Base-by-base conservation (phyloP, 169 alveolate species). In the Babesia microti region DNA sequence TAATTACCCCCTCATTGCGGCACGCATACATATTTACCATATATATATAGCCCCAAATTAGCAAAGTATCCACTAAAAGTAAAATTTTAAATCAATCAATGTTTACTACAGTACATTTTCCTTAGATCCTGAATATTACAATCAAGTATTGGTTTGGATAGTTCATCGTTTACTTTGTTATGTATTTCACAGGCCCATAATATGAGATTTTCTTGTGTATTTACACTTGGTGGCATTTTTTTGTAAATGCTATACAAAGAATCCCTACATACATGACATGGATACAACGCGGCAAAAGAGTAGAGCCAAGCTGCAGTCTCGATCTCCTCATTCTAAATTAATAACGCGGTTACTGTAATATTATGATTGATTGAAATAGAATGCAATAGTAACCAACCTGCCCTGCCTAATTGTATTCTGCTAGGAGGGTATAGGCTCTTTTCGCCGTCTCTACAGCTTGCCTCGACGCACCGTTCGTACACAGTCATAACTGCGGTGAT, bases 341-440 rank as follows among this genome's bases (percentile, higher is more conserved):
- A 14, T 45, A 57, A 17, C 6, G 18, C 14, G n/a, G 1, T 44
- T 17, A 1, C 1, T 12, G 33, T 4, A 4, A 14, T 15, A 48
- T 17, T 14, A 11, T 29, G 53, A 18, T 70, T 48, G 0, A 89
- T 82, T 0, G 88, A 78, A 33, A 73, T 52, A n/a, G 89, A 49
- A 28, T 83, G 91, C 51, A 83, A 47, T 34, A 68, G 49, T 42
- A 71, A 39, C 91, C 91, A 83, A 0, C 84, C 71, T 29, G 89
- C 87, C 14, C 86, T 39, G 11, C 91, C 91, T 34, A 83, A 60
- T 39, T 83, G 84, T 21, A 26, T 63, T 28, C 91, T 60, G 26
- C 61, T 74, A 2, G 89, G 89, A 28, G 91, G 88, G 3, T 54
- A 34, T 17, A 41, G 34, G 11, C 41, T 35, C 22, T 35, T 42